These are phyloP conservation scores for Yamadazyma olivae DNA, from an alignment of 805 yeast species.

Conservation along the genomic window DNA sequence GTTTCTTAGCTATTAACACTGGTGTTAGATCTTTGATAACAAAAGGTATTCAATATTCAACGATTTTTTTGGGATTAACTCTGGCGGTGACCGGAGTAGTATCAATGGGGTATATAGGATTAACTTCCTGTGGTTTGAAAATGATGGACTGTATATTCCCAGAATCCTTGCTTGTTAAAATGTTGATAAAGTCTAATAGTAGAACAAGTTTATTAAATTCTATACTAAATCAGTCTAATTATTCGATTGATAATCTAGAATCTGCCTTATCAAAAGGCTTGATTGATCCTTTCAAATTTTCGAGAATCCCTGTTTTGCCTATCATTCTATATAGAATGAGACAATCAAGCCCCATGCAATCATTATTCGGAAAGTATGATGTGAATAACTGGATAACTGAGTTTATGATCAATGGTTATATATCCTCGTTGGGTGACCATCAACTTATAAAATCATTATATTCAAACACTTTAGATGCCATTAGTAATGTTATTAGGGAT, in stretches of 20 bases:
- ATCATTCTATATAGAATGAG: constrained; percentile 37
- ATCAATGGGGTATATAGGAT: constrained; percentile 37
- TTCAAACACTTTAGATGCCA: background rate
- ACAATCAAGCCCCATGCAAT: constrained; percentile 25
- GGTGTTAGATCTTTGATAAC: constrained; percentile 15
- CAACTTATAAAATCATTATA: constrained; percentile 19
- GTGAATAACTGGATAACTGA: constrained; percentile 26
- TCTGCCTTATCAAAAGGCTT: constrained; percentile 28
- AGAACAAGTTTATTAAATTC: constrained; percentile 3
- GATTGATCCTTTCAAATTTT: constrained; percentile 34
- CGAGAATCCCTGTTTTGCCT: constrained; percentile 38
- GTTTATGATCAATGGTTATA: constrained; percentile 32
- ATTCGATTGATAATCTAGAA: constrained; percentile 25
- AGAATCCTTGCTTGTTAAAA: constrained; percentile 24
- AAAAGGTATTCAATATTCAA: constrained; percentile 26
- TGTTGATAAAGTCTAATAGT: constrained; percentile 10
- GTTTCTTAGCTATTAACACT: constrained; percentile 19
- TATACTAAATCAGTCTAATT: constrained; percentile 8
- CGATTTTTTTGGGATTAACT: constrained; percentile 31
- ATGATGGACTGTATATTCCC: constrained; percentile 38
- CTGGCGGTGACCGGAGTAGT: constrained; percentile 40
- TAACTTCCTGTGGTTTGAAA: constrained; percentile 35
- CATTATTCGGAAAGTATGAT: constrained; percentile 17
- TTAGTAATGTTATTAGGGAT: constrained; percentile 5
- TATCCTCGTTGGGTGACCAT: constrained; percentile 37